phyloP scores from a whole-genome alignment of 2,329 filamentous ascomycete species.

The Colletotrichum trifolii region DNA sequence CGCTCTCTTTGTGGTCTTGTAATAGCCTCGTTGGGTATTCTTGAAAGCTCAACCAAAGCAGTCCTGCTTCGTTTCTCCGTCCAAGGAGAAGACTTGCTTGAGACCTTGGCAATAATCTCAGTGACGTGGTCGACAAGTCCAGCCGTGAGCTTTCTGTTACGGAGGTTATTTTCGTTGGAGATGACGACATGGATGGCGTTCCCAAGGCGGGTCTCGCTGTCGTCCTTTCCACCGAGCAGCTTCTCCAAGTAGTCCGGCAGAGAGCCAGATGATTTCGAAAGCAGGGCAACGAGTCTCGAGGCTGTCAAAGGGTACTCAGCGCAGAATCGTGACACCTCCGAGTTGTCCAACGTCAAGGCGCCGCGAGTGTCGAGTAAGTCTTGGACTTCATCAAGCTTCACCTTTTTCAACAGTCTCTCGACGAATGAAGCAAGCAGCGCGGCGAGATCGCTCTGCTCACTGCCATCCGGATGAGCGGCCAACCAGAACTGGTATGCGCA shows the following conservation, averaged over 20 bases:
- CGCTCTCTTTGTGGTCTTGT: conserved; percentile 56
- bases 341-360: background rate
- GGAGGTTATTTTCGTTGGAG: conserved; percentile 52
- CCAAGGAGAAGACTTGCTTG: conserved; percentile 25
- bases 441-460: conserved; percentile 43
- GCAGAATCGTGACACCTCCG: conserved; percentile 23
- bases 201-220: conserved; percentile 29
- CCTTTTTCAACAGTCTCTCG: conserved; percentile 41
- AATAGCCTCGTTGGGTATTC: conserved; percentile 52
- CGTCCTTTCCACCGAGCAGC: conserved; percentile 11
- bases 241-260: conserved; percentile 29
- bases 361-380: conserved; percentile 1
- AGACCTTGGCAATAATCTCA: conserved; percentile 40
- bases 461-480: conserved; percentile 50
- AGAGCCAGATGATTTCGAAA: conserved; percentile 13
- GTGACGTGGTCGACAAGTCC: conserved; percentile 48
- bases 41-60: conserved; percentile 41
- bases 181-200: conserved; percentile 47
- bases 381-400: conserved; percentile 18
- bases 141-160: conserved; percentile 46
- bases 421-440: conserved; percentile 48
- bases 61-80: conserved; percentile 15
- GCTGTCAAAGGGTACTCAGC: conserved; percentile 26
- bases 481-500: conserved; percentile 53
- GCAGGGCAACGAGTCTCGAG: conserved; percentile 31